These are phyloP conservation scores for Eremothecium gossypii DNA, from an alignment of 1,139 yeast genomes.

Conservation along the genomic window DNA sequence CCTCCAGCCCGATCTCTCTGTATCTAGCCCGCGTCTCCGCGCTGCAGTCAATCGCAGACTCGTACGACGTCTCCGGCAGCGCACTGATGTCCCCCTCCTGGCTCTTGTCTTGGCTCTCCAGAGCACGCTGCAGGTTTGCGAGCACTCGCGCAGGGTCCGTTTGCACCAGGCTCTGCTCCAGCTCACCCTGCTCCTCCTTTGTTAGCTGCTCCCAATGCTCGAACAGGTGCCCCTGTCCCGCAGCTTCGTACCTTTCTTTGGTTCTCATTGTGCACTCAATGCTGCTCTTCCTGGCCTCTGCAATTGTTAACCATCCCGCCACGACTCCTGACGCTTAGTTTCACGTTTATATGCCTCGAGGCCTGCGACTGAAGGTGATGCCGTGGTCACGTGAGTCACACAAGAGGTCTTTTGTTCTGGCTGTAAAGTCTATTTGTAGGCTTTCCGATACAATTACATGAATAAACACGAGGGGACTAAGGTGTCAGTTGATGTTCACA, in stretches of 20 bases:
- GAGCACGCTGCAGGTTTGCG: conserved; percentile 21
- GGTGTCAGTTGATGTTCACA: no score
- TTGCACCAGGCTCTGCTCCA: conserved; percentile 14
- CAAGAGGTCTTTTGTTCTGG: neutral
- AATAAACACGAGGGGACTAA: no score
- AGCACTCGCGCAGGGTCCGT: conserved; percentile 19
- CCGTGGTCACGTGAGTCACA: neutral
- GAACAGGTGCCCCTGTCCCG: conserved; percentile 26
- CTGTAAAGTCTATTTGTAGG: no score
- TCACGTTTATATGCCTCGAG: neutral
- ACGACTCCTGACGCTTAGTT: neutral
- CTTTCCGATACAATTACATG: no score
- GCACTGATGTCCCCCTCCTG: conserved; percentile 16
- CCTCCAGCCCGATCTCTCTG: conserved; percentile 52
- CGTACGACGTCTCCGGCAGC: conserved; percentile 25
- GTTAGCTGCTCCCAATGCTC: conserved; percentile 16
- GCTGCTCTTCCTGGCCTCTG: no score
- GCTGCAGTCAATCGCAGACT: conserved; percentile 22
- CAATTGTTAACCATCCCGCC: neutral
- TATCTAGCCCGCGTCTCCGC: conserved; percentile 36
- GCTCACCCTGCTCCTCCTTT: conserved; percentile 12
- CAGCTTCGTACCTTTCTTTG: conserved; percentile 15
- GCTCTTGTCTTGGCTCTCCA: conserved; percentile 12
- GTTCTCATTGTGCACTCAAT: conserved; percentile 9
- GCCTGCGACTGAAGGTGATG: neutral